phyloP scores from a whole-genome alignment of 2,329 filamentous ascomycete genomes.

The Fusarium continuum region DNA sequence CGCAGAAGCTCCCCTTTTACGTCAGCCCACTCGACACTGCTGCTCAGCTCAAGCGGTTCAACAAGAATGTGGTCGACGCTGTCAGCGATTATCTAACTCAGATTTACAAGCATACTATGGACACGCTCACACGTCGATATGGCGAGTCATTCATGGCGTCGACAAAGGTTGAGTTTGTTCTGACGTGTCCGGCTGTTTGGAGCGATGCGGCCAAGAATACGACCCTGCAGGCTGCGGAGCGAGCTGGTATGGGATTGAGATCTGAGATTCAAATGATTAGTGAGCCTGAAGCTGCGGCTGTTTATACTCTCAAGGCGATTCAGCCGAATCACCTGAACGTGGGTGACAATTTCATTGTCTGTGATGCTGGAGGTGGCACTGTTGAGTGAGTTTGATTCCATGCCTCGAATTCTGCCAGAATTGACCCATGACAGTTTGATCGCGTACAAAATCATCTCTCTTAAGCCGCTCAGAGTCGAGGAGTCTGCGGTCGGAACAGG shows the following conservation, averaged over 20 bases:
- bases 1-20: constrained; percentile 83
- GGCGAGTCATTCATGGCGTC: constrained; percentile 81
- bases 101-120: constrained; percentile 80
- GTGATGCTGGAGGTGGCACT: constrained; percentile 70
- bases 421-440: constrained; percentile 64
- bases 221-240: constrained; percentile 78
- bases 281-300: constrained; percentile 81
- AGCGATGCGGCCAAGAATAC: constrained; percentile 87
- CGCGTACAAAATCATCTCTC: constrained; percentile 80
- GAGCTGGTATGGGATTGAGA: constrained; percentile 78
- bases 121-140: constrained; percentile 77
- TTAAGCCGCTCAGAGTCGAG: constrained; percentile 76
- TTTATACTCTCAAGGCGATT: constrained; percentile 82
- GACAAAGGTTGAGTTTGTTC: constrained; percentile 79
- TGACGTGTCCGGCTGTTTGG: constrained; percentile 87
- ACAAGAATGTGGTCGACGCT: constrained; percentile 81
- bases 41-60: constrained; percentile 76
- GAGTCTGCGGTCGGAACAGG: constrained; percentile 84
- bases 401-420: background rate
- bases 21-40: constrained; percentile 81
- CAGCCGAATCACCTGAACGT: constrained; percentile 77
- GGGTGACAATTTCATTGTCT: constrained; percentile 72
- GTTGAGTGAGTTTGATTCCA: constrained; percentile 64
- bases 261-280: constrained; percentile 81
- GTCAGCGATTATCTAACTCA: constrained; percentile 82